Conservation (phyloP, 352 stramenopile species). For the Pythium monospermum region DNA sequence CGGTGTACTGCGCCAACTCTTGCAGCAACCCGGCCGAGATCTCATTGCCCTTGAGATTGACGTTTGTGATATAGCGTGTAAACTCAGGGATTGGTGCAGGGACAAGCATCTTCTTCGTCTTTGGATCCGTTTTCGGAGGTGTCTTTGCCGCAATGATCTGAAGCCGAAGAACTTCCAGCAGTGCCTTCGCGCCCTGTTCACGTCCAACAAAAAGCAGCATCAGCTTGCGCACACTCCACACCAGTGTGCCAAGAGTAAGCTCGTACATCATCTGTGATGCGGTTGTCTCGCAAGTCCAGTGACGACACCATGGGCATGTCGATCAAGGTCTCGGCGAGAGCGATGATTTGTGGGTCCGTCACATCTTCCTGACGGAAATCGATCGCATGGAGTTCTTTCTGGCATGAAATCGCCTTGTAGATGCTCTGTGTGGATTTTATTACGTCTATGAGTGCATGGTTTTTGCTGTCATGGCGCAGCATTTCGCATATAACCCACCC, state of each 20-base stretch:
- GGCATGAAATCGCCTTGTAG: constrained; percentile 81
- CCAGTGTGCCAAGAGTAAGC: background rate
- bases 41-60: constrained; percentile 79
- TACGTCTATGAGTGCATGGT: too few species aligned
- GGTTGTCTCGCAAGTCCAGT: constrained; percentile 72
- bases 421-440: constrained; percentile 48
- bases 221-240: too few species aligned
- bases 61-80: constrained; percentile 61
- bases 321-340: constrained; percentile 62
- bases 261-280: constrained; percentile 71
- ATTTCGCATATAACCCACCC: constrained; percentile 32
- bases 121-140: constrained; percentile 36
- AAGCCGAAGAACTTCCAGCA: constrained; percentile 71
- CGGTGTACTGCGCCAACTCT: constrained; percentile 67
- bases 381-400: constrained; percentile 66
- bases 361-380: constrained; percentile 81
- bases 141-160: constrained; percentile 76
- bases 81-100: constrained; percentile 40
- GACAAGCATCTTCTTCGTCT: constrained; percentile 45
- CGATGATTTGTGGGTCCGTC: constrained; percentile 74
- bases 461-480: too few species aligned
- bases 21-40: constrained; percentile 53
- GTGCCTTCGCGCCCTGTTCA: constrained; percentile 56
- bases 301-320: constrained; percentile 76
- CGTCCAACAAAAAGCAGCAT: too few species aligned